These are phyloP conservation scores for Penicillium desertorum DNA, from an alignment of 495 filamentous ascomycete species.

Conservation along the genomic window DNA sequence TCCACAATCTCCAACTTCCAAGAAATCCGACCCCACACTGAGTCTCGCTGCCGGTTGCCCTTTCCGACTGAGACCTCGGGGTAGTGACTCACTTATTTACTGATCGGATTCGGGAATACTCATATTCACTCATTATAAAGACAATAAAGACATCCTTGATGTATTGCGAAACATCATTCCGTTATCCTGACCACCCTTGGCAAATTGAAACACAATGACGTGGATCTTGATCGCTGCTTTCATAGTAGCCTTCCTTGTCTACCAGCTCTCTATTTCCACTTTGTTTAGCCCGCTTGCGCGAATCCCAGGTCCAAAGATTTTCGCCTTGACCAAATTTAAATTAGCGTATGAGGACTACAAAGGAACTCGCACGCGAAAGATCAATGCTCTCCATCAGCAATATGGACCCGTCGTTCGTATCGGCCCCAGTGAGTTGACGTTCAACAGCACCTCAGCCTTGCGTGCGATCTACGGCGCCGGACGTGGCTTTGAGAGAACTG, in stretches of 20 bases:
- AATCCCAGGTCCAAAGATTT: conserved; percentile 32
- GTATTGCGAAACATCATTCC: neutral
- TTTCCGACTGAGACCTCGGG: neutral
- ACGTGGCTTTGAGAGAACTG: conserved; percentile 35
- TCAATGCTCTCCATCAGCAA: conserved; percentile 32
- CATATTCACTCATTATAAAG: neutral
- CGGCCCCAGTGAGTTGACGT: conserved; percentile 43
- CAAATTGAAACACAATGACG: neutral
- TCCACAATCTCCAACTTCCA: neutral
- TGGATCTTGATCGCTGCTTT: neutral
- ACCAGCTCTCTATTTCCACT: neutral
- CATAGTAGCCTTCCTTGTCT: neutral
- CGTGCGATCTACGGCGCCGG: conserved; percentile 44
- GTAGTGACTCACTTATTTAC: neutral
- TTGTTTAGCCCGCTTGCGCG: conserved; percentile 2
- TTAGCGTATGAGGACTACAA: conserved; percentile 34
- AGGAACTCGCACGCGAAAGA: conserved; percentile 30
- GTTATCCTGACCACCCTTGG: neutral
- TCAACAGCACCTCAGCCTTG: conserved; percentile 29
- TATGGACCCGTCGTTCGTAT: conserved; percentile 44
- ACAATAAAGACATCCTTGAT: neutral
- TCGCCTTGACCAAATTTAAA: conserved; percentile 26
- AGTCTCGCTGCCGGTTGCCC: neutral
- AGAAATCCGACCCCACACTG: neutral
- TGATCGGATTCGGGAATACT: neutral